Evolutionary conservation across 2,329 filamentous ascomycete species (phyloP).

Genomic region (Thielaviopsis ethacetica): DNA sequence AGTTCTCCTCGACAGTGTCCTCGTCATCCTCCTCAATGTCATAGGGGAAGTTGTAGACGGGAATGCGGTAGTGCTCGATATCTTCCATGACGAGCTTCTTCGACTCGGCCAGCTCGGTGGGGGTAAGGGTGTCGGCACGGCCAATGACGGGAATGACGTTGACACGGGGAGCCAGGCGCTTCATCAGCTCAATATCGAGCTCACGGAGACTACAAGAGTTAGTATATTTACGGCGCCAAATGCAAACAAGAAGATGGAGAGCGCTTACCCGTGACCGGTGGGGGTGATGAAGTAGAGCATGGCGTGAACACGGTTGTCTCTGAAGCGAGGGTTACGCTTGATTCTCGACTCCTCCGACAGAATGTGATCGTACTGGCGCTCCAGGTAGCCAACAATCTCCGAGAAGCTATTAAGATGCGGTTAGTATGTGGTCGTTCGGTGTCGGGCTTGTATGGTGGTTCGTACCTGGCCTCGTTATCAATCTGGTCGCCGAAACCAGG

Average conservation of each 20-base stretch:
- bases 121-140: conserved; percentile 93
- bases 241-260: background rate
- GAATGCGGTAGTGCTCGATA: conserved; percentile 98
- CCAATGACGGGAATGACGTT: conserved; percentile 99
- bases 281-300: conserved; percentile 99
- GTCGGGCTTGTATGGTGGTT: background rate
- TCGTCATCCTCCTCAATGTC: conserved; percentile 99
- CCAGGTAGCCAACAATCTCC: conserved; percentile 95
- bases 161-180: conserved; percentile 90
- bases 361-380: conserved; percentile 99
- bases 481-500: conserved; percentile 98
- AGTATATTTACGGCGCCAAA: conserved; percentile 8
- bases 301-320: conserved; percentile 96
- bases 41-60: conserved; percentile 99
- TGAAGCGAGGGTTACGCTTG: conserved; percentile 99
- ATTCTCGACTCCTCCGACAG: conserved; percentile 98
- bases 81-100: conserved; percentile 99
- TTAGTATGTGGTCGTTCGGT: conserved; percentile 10
- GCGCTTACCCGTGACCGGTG: conserved; percentile 71
- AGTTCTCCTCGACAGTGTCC: conserved; percentile 98
- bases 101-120: conserved; percentile 89
- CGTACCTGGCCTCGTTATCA: conserved; percentile 92
- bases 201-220: conserved; percentile 60
- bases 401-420: conserved; percentile 50
- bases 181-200: conserved; percentile 99